Evolutionary conservation across 495 filamentous ascomycete genomes (phyloP), one percentile per base, ranked within the genome.

Genomic region (Saxispiralis lemnorum): DNA sequence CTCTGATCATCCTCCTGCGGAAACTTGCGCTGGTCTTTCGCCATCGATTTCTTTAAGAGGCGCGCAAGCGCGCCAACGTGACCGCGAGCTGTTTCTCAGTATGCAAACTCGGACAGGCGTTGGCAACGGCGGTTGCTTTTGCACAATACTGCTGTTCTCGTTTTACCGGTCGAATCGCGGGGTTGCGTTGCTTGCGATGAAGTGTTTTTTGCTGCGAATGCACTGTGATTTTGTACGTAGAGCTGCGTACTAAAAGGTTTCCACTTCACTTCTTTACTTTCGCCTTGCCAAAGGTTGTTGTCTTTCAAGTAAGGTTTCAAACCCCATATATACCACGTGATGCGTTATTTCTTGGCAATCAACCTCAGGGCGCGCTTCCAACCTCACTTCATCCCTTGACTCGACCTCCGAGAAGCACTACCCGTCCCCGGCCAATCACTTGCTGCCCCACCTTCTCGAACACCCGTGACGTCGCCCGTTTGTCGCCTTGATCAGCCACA

Each of bases 221-320:
- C 47, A 49, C 44, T 45, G 34, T 18, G 47, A 49, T 36, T 40
- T 44, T 15, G 47, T 49, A 20, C 42, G 47, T 49, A 49, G 47
- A 39, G 11, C 16, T 41, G 38, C 31, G 31, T 19, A 35, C 12
- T 14, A 15, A 41, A 17, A 21, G 11, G 16, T 20, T 31, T 2
- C 24, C 7, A 38, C 15, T 19, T 38, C 36, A 38, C 34, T 16
- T 36, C 34, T 14, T 36, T 16, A 7, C 31, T 33, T 33, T 7
- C 31, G 31, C n/a, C 31, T 33, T n/a, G n/a, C n/a, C n/a, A n/a
- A n/a, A n/a, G n/a, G n/a, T n/a, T n/a, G n/a, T n/a, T n/a, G n/a
- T n/a, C n/a, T n/a, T n/a, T n/a, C n/a, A n/a, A 28, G 24, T 28
- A 28, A 9, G 24, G 24, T 28, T 28, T 9, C 24, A 28, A 9